phyloP scores from a whole-genome alignment of 2,329 filamentous ascomycete species.

The Cytospora leucostoma region DNA sequence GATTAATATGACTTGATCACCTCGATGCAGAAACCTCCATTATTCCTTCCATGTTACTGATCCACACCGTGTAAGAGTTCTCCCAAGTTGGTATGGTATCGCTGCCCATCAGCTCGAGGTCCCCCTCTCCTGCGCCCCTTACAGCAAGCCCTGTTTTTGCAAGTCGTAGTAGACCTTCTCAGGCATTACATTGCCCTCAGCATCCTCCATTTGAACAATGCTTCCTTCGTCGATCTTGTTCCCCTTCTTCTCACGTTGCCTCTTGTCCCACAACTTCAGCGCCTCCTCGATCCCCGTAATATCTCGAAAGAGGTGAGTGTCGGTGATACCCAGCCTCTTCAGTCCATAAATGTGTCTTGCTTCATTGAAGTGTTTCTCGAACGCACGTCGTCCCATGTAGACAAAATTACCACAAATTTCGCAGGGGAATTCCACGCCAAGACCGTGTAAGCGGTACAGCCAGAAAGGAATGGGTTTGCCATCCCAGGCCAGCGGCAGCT shows the following conservation, averaged over 20 bases:
- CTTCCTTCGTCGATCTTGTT: slow-evolving; percentile 75
- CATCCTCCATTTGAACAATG: slow-evolving; percentile 98
- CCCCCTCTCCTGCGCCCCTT: slow-evolving; percentile 31
- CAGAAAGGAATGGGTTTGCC: slow-evolving; percentile 99
- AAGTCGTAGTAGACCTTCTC: slow-evolving; percentile 97
- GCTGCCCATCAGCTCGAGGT: background rate
- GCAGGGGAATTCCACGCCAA: slow-evolving; percentile 93
- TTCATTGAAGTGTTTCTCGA: slow-evolving; percentile 98
- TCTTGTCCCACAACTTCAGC: slow-evolving; percentile 86
- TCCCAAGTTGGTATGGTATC: background rate
- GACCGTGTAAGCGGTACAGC: slow-evolving; percentile 94
- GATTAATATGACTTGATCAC: background rate
- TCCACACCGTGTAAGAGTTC: background rate
- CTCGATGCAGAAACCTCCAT: background rate
- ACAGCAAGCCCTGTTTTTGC: slow-evolving; percentile 86
- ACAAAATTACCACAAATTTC: slow-evolving; percentile 98
- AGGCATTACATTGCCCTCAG: slow-evolving; percentile 96
- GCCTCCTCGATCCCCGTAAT: slow-evolving; percentile 93
- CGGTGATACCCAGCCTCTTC: slow-evolving; percentile 91
- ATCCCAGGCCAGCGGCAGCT: slow-evolving; percentile 94
- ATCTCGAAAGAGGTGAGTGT: slow-evolving; percentile 87
- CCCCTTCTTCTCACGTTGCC: slow-evolving; percentile 81
- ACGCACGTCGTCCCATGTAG: slow-evolving; percentile 95
- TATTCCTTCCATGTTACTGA: background rate
- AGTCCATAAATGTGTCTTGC: slow-evolving; percentile 89